Conservation (phyloP, 1,284 basidiomycete species). For the Trichosporon ovoides region DNA sequence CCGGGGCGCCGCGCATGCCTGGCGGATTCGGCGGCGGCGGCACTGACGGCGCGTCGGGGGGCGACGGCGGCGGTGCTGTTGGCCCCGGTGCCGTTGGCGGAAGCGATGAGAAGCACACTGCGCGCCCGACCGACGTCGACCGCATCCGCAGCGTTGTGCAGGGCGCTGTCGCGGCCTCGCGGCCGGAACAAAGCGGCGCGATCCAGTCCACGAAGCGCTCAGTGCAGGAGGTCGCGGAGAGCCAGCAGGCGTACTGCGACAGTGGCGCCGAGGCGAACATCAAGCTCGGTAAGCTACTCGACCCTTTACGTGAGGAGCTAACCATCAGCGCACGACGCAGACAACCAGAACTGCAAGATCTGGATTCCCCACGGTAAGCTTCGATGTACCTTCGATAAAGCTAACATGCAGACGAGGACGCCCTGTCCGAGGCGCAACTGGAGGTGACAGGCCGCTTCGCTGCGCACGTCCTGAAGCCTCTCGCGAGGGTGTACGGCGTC, state of each 20-base stretch:
- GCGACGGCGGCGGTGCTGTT: not conserved
- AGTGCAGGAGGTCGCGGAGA: conserved; percentile 68
- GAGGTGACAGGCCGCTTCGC: conserved; percentile 57
- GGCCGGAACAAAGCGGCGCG: conserved; percentile 52
- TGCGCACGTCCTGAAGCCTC: conserved; percentile 53
- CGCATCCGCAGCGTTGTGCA: conserved; percentile 49
- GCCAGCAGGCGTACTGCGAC: conserved; percentile 76
- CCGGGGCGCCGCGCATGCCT: not conserved
- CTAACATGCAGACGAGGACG: conserved; percentile 15
- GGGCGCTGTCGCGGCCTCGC: conserved; percentile 68
- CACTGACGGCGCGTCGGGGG: too few relatives aligned
- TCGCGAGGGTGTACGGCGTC: conserved; percentile 40
- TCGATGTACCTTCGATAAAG: too few relatives aligned
- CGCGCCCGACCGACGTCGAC: conserved; percentile 26
- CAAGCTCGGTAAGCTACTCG: conserved; percentile 43
- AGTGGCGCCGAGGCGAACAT: conserved; percentile 66
- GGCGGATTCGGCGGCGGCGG: not conserved
- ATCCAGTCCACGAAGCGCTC: conserved; percentile 61
- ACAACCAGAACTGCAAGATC: conserved; percentile 50
- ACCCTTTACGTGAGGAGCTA: too few relatives aligned
- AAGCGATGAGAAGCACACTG: conserved; percentile 10
- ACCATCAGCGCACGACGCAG: conserved; percentile 16
- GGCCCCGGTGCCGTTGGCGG: not conserved
- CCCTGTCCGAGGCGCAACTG: conserved; percentile 28
- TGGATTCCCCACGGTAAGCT: conserved; percentile 62